Evolutionary conservation across 139 green algal species (phyloP).

Genomic region (Raphidocelis subcapitata): DNA sequence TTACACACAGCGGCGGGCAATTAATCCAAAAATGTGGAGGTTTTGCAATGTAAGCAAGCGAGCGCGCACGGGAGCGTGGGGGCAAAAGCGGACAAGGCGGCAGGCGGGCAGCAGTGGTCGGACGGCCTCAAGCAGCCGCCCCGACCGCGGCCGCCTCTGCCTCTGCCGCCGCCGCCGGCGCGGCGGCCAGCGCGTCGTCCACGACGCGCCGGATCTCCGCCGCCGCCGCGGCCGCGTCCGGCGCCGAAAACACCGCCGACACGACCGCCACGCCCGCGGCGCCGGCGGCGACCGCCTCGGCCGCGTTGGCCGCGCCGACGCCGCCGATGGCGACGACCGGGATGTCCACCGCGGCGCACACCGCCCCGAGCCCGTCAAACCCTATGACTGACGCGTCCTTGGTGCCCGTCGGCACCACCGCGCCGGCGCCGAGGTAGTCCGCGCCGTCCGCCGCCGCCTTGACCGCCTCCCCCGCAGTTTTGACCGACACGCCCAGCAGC

Average conservation of each 20-base stretch:
- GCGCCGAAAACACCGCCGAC: conserved; percentile 67
- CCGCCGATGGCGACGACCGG: conserved; percentile 92
- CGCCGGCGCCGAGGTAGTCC: conserved; percentile 89
- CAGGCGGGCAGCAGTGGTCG: too few relatives aligned
- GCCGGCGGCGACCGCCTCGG: conserved; percentile 38
- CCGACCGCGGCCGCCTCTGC: too few relatives aligned
- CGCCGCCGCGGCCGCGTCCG: conserved; percentile 51
- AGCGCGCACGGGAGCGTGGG: too few relatives aligned
- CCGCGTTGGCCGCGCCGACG: conserved; percentile 62
- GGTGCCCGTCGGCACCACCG: conserved; percentile 77
- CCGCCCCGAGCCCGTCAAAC: conserved; percentile 57
- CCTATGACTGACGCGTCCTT: conserved; percentile 83
- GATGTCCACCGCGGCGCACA: conserved; percentile 54
- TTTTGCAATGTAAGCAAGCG: too few relatives aligned
- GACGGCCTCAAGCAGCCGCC: too few relatives aligned
- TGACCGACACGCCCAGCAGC: conserved; percentile 87
- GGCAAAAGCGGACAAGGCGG: too few relatives aligned
- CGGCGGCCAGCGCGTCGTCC: neutral
- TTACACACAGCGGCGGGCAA: too few relatives aligned
- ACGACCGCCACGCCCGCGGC: conserved; percentile 77
- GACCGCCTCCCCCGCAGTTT: conserved; percentile 68
- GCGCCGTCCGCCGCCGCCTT: conserved; percentile 66
- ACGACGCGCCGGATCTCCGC: conserved; percentile 34
- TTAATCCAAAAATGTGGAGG: too few relatives aligned
- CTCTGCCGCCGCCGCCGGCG: too few relatives aligned